Base-by-base conservation (phyloP, 1,284 basidiomycete species). In the Trametes polyzona region DNA sequence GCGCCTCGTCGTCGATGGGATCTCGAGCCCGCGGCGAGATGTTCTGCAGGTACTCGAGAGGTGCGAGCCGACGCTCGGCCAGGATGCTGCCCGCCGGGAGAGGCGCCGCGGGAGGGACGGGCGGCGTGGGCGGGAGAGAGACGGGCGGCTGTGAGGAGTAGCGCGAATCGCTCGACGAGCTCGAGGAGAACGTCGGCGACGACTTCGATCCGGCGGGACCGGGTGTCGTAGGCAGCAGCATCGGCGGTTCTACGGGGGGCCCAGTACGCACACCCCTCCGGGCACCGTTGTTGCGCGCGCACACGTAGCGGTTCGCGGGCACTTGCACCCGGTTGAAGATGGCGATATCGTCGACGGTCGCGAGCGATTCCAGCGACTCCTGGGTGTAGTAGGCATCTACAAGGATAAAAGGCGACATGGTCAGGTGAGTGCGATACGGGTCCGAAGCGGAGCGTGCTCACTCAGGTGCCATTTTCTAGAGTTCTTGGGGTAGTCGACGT, bases 301-400 rank as follows among this genome's bases (percentile, higher is more conserved):
- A 86, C 60, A 75, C 78, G 66, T 90, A 91, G 55, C 75, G 78
- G 24, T 83, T 83, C 5, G 72, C 70, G 0, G 89, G 88, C 19
- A 87, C 84, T 10, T 72, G 67, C 21, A 91, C 69, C 30, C 65
- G 65, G 9, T 78, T 76, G 33, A 91, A 78, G 39, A 76, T 68
- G 3, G 82, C 81, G 39, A 83, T 72, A 54, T 88, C 81, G 52
- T 87, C 80, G 53, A 91, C 77, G 1, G 82, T 84, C 42, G 68
- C 73, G 30, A 91, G 77, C 48, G 75, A 74, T 47, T 84, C 77
- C 33, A 83, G 69, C 0, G 85, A 81, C 33, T 73, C 75, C 37
- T 73, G 71, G 3, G 74, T 76, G 58, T 73, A 77, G 59, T 78
- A 78, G 7, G 76, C 76, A 57, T 76, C 76, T 78, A 57, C 14